Evolutionary conservation across 2,329 filamentous ascomycete genomes (phyloP).

Genomic region (Zasmidium angulare): DNA sequence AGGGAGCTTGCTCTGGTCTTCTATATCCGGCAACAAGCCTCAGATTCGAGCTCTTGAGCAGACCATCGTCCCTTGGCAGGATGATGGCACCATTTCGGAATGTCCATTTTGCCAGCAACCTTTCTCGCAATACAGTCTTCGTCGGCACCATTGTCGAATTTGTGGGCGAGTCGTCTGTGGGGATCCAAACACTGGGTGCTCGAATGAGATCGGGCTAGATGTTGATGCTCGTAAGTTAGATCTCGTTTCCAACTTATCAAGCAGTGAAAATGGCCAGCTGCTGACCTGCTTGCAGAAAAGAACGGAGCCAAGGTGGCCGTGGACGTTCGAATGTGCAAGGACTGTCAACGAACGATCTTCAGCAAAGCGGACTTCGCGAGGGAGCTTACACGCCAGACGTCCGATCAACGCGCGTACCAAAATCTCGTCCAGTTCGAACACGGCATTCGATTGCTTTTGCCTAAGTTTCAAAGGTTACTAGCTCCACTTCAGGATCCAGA

Average conservation of each 20-base stretch:
- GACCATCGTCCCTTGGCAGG: constrained; percentile 84
- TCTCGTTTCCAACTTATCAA: constrained; percentile 12
- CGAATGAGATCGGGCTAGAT: constrained; percentile 76
- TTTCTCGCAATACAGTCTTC: constrained; percentile 88
- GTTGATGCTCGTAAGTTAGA: constrained; percentile 61
- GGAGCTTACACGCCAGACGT: constrained; percentile 65
- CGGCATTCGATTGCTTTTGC: constrained; percentile 78
- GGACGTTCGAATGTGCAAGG: constrained; percentile 87
- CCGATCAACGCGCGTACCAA: constrained; percentile 77
- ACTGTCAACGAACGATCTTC: constrained; percentile 74
- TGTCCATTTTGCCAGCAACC: constrained; percentile 97
- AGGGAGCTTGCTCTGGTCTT: constrained; percentile 56
- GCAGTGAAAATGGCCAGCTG: constrained; percentile 31
- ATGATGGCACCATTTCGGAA: constrained; percentile 73
- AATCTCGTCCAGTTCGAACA: constrained; percentile 84
- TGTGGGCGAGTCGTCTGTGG: constrained; percentile 93
- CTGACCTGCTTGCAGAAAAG: constrained; percentile 41
- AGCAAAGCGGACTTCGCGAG: constrained; percentile 74
- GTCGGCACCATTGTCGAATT: constrained; percentile 90
- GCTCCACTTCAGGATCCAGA: constrained; percentile 70
- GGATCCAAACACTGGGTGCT: constrained; percentile 81
- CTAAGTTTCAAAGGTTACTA: constrained; percentile 78
- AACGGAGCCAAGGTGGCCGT: constrained; percentile 61
- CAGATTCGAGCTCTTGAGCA: constrained; percentile 78
- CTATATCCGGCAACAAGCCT: constrained; percentile 64